These are phyloP conservation scores for Phytopythium cucurbitacearum DNA, from an alignment of 352 stramenopile genomes.

Conservation along the genomic window DNA sequence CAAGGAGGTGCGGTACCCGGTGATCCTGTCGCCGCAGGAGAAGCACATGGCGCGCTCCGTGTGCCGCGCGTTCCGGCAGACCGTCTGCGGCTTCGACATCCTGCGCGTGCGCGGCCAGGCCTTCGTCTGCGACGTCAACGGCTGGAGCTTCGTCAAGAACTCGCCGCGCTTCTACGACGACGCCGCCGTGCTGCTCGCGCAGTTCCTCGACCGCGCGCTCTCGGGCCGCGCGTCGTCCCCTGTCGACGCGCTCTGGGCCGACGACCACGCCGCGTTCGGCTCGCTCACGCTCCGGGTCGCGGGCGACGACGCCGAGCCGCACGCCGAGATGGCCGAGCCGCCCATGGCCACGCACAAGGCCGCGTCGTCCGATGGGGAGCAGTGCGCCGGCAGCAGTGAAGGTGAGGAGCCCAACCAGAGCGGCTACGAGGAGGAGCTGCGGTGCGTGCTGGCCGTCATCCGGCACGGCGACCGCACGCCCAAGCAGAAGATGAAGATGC, in stretches of 20 bases:
- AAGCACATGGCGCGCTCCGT: conserved; percentile 97
- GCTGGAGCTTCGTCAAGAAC: conserved; percentile 99
- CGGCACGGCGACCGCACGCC: conserved; percentile 98
- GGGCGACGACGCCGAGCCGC: conserved; percentile 29
- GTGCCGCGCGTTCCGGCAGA: conserved; percentile 75
- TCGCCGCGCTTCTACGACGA: conserved; percentile 99
- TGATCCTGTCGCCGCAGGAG: conserved; percentile 97
- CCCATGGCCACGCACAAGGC: conserved; percentile 22
- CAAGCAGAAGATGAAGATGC: conserved; percentile 99
- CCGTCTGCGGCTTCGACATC: conserved; percentile 99
- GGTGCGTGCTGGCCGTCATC: conserved; percentile 98
- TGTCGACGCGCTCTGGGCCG: conserved; percentile 44
- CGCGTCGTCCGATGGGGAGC: conserved; percentile 13
- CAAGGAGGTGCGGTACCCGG: conserved; percentile 98
- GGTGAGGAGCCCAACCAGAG: conserved; percentile 21
- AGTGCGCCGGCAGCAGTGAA: conserved; percentile 7
- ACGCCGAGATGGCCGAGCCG: conserved; percentile 59
- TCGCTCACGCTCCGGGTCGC: conserved; percentile 62
- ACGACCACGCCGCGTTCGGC: conserved; percentile 44
- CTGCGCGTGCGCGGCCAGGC: conserved; percentile 89
- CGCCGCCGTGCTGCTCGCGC: conserved; percentile 91
- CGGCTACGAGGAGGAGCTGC: conserved; percentile 93
- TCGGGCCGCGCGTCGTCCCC: conserved; percentile 16
- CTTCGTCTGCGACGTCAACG: conserved; percentile 99
- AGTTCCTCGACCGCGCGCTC: conserved; percentile 73